A percentile compares a stretch with the other conserved stretches of the same genome.
phyloP scores from a whole-genome alignment of 108 stramenopile species.

The Pseudonitzschia pungens region DNA sequence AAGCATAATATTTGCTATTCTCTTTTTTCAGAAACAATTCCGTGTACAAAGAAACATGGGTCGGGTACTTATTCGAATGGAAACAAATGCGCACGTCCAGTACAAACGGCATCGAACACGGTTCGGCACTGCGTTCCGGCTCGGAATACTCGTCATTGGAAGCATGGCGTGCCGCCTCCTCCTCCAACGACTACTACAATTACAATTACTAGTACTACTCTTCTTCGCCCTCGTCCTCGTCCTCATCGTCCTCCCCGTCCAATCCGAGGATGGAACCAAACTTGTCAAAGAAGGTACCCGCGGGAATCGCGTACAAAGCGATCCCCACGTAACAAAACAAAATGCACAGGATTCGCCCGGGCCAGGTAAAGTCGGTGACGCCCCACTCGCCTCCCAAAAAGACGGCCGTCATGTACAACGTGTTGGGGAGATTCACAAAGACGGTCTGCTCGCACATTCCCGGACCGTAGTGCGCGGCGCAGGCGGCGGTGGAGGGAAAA shows the following conservation, averaged over 20 bases:
- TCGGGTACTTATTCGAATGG: no score
- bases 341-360: slow-evolving; percentile 79
- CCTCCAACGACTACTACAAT: neutral
- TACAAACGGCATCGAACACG: no score
- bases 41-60: no score
- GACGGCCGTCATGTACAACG: slow-evolving; percentile 87
- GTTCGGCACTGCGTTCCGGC: no score
- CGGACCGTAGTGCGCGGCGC: slow-evolving; percentile 63
- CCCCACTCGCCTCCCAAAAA: slow-evolving; percentile 94
- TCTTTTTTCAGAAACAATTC: no score
- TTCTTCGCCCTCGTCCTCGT: slow-evolving; percentile 57
- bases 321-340: slow-evolving; percentile 85
- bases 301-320: slow-evolving; percentile 86
- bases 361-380: slow-evolving; percentile 91
- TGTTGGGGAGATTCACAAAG: slow-evolving; percentile 79
- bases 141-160: no score
- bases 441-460: slow-evolving; percentile 77
- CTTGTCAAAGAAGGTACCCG: slow-evolving; percentile 87
- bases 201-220: neutral
- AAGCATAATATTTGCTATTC: no score
- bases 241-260: slow-evolving; percentile 73
- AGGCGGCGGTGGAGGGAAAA: slow-evolving; percentile 61
- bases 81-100: no score
- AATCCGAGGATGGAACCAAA: slow-evolving; percentile 86
- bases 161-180: no score